Evolutionary conservation across 225 moss, liverwort and hornwort genomes (phyloP).

Genomic region (Marchantia paleacea): DNA sequence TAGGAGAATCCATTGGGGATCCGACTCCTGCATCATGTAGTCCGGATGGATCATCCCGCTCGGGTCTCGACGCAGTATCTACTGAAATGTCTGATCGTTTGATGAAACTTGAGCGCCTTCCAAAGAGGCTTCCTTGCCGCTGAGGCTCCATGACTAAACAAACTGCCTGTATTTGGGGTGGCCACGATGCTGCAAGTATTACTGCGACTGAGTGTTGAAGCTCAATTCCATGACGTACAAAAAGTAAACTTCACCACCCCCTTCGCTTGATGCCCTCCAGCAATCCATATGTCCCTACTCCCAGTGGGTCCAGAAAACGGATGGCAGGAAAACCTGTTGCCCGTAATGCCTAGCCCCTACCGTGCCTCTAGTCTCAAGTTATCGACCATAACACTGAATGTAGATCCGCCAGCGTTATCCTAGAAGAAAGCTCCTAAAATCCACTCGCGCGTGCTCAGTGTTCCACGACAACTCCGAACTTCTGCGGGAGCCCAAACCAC

Average conservation of each 20-base stretch:
- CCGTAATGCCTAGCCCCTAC: not conserved
- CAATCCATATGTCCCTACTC: constrained; percentile 3
- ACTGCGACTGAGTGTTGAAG: not conserved
- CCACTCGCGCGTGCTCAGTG: not conserved
- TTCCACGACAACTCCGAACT: not conserved
- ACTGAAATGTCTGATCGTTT: constrained; percentile 34
- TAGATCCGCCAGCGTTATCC: not conserved
- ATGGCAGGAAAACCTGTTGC: not conserved
- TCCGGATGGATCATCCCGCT: constrained; percentile 35
- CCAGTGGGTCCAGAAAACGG: not conserved
- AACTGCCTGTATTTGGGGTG: not conserved
- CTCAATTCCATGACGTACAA: not conserved
- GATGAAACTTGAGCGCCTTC: constrained; percentile 39
- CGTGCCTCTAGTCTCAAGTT: constrained; percentile 4
- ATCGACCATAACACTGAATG: not conserved
- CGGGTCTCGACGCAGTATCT: constrained; percentile 19
- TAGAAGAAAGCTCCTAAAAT: not conserved
- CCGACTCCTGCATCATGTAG: constrained; percentile 36
- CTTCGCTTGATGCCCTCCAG: not conserved
- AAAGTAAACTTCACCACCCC: not conserved
- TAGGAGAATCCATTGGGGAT: constrained; percentile 59
- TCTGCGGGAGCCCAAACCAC: not conserved
- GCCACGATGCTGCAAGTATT: not conserved
- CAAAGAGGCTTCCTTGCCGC: constrained; percentile 35
- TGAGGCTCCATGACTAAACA: constrained; percentile 35